phyloP scores from a whole-genome alignment of 2,329 filamentous ascomycete genomes.

The Trematosphaeria pertusa region DNA sequence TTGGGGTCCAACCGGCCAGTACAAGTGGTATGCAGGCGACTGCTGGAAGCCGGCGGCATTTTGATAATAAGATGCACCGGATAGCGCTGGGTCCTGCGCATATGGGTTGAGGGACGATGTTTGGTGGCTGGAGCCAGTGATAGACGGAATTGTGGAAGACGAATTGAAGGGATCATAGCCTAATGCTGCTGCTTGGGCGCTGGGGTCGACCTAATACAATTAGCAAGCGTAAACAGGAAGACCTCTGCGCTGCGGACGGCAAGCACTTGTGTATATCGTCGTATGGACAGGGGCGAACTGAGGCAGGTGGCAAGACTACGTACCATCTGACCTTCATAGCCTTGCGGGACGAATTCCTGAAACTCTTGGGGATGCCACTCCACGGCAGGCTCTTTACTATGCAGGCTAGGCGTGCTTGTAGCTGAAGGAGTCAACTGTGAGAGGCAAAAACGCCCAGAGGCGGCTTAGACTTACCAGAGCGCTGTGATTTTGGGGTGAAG shows the following conservation, averaged over 20 bases:
- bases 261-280: no score
- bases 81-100: slow-evolving; percentile 72
- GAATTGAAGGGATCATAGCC: slow-evolving; percentile 56
- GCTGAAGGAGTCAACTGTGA: slow-evolving; percentile 37
- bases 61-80: slow-evolving; percentile 71
- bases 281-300: no score
- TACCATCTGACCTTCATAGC: slow-evolving; percentile 61
- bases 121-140: slow-evolving; percentile 47
- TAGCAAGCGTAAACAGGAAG: no score
- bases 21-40: slow-evolving; percentile 77
- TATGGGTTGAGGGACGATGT: slow-evolving; percentile 68
- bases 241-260: no score
- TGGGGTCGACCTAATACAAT: slow-evolving; percentile 40
- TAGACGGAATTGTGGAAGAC: slow-evolving; percentile 39
- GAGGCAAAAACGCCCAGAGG: slow-evolving; percentile 4
- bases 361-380: slow-evolving; percentile 59
- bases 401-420: slow-evolving; percentile 52
- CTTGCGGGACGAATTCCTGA: slow-evolving; percentile 63
- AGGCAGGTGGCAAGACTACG: slow-evolving; percentile 30
- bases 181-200: slow-evolving; percentile 37
- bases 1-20: slow-evolving; percentile 85
- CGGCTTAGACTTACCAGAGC: slow-evolving; percentile 45
- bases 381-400: slow-evolving; percentile 54
- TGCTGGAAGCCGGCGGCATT: slow-evolving; percentile 62
- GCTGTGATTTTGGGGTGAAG: slow-evolving; percentile 73